phyloP scores from a whole-genome alignment of 768 basidiomycete species.

The Candolleomyces efflorescens region DNA sequence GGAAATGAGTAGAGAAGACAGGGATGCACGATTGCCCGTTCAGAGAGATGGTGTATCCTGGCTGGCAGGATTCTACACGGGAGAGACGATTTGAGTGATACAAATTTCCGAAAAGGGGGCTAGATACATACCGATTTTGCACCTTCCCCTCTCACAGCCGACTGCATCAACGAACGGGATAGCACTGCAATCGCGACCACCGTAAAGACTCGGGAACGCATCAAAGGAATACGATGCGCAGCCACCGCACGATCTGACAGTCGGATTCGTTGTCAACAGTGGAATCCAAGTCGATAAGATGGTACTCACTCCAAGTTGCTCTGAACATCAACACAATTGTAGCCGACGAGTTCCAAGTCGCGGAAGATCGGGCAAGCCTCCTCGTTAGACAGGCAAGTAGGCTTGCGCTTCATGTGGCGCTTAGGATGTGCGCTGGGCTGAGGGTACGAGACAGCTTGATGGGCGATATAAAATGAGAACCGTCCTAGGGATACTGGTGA shows the following conservation, averaged over 20 bases:
- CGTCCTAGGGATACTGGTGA: not conserved
- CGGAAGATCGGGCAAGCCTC: slow-evolving; percentile 22
- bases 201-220: slow-evolving; percentile 18
- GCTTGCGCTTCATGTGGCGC: not conserved
- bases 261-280: not conserved
- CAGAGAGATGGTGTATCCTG: slow-evolving; percentile 11
- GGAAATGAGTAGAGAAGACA: not conserved
- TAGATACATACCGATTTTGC: slow-evolving; percentile 31
- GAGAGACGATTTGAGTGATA: not conserved
- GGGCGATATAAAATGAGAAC: not conserved
- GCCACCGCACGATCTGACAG: slow-evolving; percentile 25
- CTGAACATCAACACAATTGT: slow-evolving; percentile 20
- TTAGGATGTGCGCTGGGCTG: slow-evolving; percentile 1
- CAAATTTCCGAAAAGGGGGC: not conserved
- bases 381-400: slow-evolving; percentile 12
- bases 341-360: slow-evolving; percentile 11
- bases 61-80: slow-evolving; percentile 14
- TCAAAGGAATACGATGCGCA: slow-evolving; percentile 17
- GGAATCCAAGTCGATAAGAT: not conserved
- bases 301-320: slow-evolving; percentile 22
- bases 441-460: not conserved
- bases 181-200: slow-evolving; percentile 40
- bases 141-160: slow-evolving; percentile 28
- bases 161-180: slow-evolving; percentile 39
- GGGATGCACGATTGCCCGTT: not conserved